A percentile compares a stretch with the other conserved stretches of the same genome.
phyloP scores from a whole-genome alignment of 1,284 basidiomycete species.

The Mycena sp. region DNA sequence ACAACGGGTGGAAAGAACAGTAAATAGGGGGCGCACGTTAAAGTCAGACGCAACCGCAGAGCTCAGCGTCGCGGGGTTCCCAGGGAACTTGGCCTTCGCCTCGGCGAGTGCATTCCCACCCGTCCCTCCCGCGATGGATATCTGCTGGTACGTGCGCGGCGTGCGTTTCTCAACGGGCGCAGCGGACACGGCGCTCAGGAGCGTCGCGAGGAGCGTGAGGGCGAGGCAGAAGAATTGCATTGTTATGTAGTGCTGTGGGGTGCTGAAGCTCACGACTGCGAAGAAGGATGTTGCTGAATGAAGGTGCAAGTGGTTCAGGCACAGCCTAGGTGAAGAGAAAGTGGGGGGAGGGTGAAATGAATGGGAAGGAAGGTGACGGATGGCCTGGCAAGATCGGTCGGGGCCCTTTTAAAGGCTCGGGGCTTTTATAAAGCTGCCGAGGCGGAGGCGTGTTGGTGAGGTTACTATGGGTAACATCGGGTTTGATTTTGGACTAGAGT shows the following conservation, averaged over 20 bases:
- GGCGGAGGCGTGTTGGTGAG: too few species aligned
- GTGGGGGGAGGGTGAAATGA: constrained; percentile 3
- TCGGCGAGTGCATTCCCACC: constrained; percentile 24
- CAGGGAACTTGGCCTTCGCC: constrained; percentile 23
- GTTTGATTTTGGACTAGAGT: too few species aligned
- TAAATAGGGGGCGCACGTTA: constrained; percentile 1
- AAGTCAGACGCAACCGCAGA: constrained; percentile 5
- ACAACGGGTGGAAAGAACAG: neutral
- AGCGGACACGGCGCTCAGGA: neutral
- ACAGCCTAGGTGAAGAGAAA: constrained; percentile 25
- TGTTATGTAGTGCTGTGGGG: neutral
- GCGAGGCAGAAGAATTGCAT: constrained; percentile 17
- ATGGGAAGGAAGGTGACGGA: too few species aligned
- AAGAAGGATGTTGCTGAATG: neutral
- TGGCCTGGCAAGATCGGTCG: too few species aligned
- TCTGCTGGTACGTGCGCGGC: constrained; percentile 11
- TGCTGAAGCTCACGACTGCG: neutral
- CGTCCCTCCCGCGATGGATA: constrained; percentile 16
- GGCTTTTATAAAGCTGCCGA: too few species aligned
- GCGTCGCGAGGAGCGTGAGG: neutral
- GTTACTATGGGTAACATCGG: too few species aligned
- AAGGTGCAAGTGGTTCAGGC: constrained; percentile 17
- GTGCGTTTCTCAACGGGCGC: constrained; percentile 19
- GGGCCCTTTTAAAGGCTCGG: too few species aligned
- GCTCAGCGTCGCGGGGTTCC: constrained; percentile 11